Evolutionary conservation across 257 asterid species (phyloP).

Genomic region (Anisodus acutangulus): DNA sequence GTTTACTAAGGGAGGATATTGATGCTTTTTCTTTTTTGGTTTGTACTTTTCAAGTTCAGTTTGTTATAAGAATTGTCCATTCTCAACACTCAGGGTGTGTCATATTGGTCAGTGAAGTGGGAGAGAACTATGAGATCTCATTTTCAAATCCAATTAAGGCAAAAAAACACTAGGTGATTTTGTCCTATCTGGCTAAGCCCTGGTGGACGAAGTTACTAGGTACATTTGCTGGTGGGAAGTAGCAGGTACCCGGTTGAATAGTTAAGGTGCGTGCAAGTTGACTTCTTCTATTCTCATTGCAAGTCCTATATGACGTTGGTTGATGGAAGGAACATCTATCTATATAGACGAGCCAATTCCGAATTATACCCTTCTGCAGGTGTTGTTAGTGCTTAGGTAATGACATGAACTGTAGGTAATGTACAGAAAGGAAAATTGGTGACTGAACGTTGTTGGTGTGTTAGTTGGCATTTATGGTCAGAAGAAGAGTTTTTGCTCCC

Average conservation of each 20-base stretch:
- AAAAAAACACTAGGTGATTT: too few relatives aligned
- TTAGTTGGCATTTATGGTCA: background rate
- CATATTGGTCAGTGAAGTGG: background rate
- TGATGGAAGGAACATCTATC: background rate
- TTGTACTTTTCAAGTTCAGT: background rate
- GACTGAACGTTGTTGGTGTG: background rate
- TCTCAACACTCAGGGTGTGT: background rate
- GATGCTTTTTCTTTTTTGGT: background rate
- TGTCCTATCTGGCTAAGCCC: too few relatives aligned
- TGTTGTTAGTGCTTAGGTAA: background rate
- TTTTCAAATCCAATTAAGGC: too few relatives aligned
- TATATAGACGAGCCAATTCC: background rate
- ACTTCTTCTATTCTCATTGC: background rate
- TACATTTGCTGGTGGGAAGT: background rate
- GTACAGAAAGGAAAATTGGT: background rate
- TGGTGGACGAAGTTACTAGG: background rate
- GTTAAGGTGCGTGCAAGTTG: background rate
- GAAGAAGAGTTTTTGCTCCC: background rate
- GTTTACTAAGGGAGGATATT: background rate
- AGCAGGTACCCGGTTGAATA: background rate
- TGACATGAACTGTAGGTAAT: background rate
- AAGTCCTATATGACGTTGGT: background rate
- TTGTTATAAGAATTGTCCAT: background rate
- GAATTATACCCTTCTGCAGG: background rate
- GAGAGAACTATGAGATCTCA: background rate